Evolutionary conservation across 129 eudicot genomes (phyloP).

Genomic region (Kitagawia praeruptora): DNA sequence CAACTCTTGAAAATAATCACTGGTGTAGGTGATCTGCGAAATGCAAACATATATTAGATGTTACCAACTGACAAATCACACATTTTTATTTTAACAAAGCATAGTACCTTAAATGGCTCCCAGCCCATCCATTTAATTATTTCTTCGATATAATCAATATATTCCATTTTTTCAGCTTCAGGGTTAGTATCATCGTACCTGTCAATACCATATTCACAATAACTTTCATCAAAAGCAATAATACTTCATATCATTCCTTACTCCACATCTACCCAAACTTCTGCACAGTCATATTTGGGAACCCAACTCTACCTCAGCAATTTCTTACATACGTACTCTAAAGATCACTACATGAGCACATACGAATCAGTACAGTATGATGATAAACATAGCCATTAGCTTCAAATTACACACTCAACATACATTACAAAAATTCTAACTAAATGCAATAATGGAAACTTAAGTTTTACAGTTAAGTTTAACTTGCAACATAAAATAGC

Average conservation of each 20-base stretch:
- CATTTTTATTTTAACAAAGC: too few relatives aligned
- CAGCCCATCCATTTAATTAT: conserved; percentile 97
- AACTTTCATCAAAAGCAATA: background rate
- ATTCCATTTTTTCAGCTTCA: conserved; percentile 94
- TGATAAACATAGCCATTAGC: too few relatives aligned
- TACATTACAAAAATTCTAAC: background rate
- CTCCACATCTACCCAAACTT: background rate
- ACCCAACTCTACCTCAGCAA: background rate
- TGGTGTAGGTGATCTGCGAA: conserved; percentile 82
- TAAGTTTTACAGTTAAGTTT: background rate
- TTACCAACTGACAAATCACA: background rate
- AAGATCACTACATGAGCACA: too few relatives aligned
- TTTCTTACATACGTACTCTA: background rate
- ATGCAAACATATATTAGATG: conserved; percentile 9
- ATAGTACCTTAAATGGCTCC: conserved; percentile 80
- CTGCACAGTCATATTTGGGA: background rate
- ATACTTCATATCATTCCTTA: background rate
- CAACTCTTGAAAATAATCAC: conserved; percentile 84
- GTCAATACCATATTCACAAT: background rate
- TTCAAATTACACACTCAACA: background rate
- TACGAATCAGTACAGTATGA: too few relatives aligned
- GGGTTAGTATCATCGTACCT: conserved; percentile 98
- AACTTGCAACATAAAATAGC: too few relatives aligned
- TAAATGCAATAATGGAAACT: background rate
- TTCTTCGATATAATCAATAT: conserved; percentile 89